Conservation (phyloP, 352 stramenopile species). For the Pythium phragmiticola region DNA sequence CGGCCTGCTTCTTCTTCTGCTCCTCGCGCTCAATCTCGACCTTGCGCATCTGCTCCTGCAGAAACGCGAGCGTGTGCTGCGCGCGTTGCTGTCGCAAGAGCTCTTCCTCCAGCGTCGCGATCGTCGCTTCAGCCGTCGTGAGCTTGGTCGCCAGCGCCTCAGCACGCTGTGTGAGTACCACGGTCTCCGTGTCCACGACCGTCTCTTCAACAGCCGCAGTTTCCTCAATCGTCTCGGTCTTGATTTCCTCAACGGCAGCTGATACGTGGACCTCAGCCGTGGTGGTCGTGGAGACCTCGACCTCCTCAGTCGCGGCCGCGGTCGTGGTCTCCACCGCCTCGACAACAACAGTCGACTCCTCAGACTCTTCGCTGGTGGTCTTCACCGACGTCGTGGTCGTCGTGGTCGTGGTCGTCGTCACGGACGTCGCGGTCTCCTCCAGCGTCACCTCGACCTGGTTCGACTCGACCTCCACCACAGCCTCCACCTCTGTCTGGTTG, state of each 20-base stretch:
- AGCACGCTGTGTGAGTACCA: conserved; percentile 31
- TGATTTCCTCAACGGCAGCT: conserved; percentile 4
- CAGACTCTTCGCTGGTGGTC: conserved; percentile 21
- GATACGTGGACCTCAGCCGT: not conserved
- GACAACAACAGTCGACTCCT: conserved; percentile 18
- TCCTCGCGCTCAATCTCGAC: conserved; percentile 16
- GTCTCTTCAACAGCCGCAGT: conserved; percentile 3
- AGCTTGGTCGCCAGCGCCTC: conserved; percentile 34
- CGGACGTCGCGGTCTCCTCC: not conserved
- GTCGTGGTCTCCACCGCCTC: conserved; percentile 13
- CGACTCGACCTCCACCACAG: not conserved
- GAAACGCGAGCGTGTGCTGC: conserved; percentile 18
- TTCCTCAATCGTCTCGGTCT: conserved; percentile 5
- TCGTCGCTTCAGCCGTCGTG: conserved; percentile 16
- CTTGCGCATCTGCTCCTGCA: conserved; percentile 23
- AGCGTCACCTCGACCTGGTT: conserved; percentile 18
- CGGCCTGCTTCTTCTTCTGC: conserved; percentile 22
- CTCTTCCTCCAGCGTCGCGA: conserved; percentile 29
- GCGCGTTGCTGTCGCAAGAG: conserved; percentile 16
- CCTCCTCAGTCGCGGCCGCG: not conserved
- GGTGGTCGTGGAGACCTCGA: not conserved
- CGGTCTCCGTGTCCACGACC: conserved; percentile 16
- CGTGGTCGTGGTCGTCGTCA: conserved; percentile 11
- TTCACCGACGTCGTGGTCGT: conserved; percentile 22
- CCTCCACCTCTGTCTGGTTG: conserved; percentile 11